Base-by-base conservation (phyloP, 2,329 filamentous ascomycete genomes). In the Trichoderma simmonsii region DNA sequence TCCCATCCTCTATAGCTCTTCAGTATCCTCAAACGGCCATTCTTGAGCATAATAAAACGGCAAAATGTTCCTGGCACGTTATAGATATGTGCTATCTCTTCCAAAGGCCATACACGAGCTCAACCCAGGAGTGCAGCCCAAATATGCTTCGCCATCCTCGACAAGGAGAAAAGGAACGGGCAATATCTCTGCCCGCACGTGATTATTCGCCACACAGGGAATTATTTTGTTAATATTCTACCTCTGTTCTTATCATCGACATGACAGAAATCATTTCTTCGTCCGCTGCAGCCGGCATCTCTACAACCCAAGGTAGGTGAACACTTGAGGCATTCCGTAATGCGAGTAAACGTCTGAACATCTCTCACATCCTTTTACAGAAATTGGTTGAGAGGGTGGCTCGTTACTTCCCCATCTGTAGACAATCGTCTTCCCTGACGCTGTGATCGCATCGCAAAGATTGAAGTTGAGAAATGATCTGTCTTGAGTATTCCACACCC, bases 41-140 rank as follows among this genome's bases (percentile, higher is more conserved):
- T 6, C 18, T 15, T 34, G 2, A 2, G 1, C 3, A 9, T 43
- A 0, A 30, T 2, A 43, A 7, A 3, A 1, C 1, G 1, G 0
- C 3, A 18, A 24, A 21, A 4, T 5, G 24, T 32, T 32, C 1
- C 15, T 18, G 7, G 30, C 0, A 11, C 1, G 12, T 14, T 12
- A 43, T 7, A 30, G 24, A 59, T 30, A 11, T 26, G 1, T 26
- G 8, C 4, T 18, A 18, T 18, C 0, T 6, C 5, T 43, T 24
- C 18, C 21, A 56, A 6, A 3, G 6, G 6, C 54, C 12, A n/a
- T 21, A 36, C 5, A 43, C 18, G 7, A 21, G 6, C 24, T 24
- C 21, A 43, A 2, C 24, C 28, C 6, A 30, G 9, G 32, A 28
- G 24, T 67, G 64, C 54, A 59, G 24, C 14, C 34, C 18, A 30